Conservation (phyloP, 306 rosid species). For the Prunus fruticosa region DNA sequence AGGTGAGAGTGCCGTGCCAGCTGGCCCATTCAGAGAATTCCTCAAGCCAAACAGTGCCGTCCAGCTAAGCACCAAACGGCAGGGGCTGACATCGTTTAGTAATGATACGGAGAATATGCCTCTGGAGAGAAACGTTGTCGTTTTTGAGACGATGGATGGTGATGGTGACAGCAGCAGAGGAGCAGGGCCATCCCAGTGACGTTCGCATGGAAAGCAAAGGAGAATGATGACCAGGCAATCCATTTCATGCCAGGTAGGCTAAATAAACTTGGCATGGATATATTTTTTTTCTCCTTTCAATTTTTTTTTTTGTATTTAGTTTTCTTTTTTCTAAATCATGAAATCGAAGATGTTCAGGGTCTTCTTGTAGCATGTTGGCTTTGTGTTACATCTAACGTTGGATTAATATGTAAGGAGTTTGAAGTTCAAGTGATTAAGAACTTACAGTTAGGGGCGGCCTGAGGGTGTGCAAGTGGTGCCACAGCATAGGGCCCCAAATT, state of each 20-base stretch:
- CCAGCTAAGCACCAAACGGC: conserved; percentile 1
- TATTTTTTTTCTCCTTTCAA: too few relatives aligned
- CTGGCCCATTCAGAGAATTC: background rate
- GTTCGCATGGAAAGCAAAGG: background rate
- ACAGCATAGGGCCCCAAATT: too few relatives aligned
- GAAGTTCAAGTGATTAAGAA: too few relatives aligned
- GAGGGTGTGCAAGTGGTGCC: too few relatives aligned
- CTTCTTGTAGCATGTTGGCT: too few relatives aligned
- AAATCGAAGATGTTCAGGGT: too few relatives aligned
- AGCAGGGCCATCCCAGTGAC: background rate
- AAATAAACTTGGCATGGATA: background rate
- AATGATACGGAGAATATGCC: background rate
- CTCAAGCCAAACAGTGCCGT: background rate
- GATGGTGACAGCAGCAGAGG: background rate
- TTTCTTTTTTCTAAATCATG: too few relatives aligned
- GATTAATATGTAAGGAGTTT: fast-evolving
- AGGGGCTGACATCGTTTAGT: background rate
- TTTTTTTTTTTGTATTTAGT: background rate
- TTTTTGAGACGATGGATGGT: background rate
- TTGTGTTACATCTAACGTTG: too few relatives aligned
- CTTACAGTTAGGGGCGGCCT: too few relatives aligned
- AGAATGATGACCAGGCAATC: background rate
- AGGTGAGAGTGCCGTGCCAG: background rate
- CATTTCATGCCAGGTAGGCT: background rate
- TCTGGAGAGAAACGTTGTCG: background rate